Evolutionary conservation across 164 flowering plant genomes (phyloP).

Genomic region (Nymphaea thermarum): DNA sequence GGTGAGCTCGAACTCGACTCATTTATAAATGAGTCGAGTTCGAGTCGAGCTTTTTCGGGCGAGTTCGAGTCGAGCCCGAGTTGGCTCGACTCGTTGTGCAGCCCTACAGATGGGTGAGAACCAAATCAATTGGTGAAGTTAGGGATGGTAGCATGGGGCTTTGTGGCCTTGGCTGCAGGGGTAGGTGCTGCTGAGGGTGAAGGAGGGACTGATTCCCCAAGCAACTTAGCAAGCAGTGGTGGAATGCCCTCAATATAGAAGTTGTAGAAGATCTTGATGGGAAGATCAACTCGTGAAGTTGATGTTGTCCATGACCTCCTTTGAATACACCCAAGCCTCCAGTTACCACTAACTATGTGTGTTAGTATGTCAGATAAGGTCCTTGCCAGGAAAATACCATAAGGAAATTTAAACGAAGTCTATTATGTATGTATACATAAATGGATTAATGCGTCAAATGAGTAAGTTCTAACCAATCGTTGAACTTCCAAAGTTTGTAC

Average conservation of each 20-base stretch:
- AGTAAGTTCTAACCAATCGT: no score
- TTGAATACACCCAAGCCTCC: conserved; percentile 13
- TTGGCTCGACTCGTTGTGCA: no score
- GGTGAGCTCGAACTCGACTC: no score
- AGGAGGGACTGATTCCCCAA: conserved; percentile 32
- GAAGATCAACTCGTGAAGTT: conserved; percentile 40
- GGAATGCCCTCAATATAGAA: conserved; percentile 10
- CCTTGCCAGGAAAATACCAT: conserved; percentile 18
- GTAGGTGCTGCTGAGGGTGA: conserved; percentile 36
- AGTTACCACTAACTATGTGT: conserved; percentile 35
- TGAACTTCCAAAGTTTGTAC: no score
- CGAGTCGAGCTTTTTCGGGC: no score
- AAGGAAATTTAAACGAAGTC: no score
- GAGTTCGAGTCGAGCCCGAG: no score
- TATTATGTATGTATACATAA: no score
- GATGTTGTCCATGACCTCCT: conserved; percentile 40
- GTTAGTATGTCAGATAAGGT: conserved; percentile 44
- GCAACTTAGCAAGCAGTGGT: conserved; percentile 40
- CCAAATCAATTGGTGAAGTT: conserved; percentile 12
- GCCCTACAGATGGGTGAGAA: no score
- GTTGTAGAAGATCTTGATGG: conserved; percentile 46
- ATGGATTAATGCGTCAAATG: no score
- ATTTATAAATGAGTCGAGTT: no score
- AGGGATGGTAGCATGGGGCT: conserved; percentile 26
- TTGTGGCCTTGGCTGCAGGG: conserved; percentile 53